Conservation (phyloP, 768 basidiomycete genomes). For the Podaxis pistillaris region DNA sequence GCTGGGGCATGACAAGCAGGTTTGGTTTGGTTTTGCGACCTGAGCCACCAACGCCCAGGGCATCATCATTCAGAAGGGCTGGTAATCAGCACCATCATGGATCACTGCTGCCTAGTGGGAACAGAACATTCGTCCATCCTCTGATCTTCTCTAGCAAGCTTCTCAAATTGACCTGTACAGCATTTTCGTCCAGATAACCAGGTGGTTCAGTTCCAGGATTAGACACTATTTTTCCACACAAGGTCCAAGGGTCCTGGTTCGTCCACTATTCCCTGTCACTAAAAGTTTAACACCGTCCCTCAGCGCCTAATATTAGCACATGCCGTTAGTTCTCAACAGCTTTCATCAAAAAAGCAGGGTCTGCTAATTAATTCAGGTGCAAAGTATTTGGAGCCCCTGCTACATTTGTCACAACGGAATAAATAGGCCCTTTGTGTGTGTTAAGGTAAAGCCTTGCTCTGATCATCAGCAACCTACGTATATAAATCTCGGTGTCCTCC, state of each 20-base stretch:
- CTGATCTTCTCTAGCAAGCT: conserved; percentile 9
- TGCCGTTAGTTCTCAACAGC: conserved; percentile 11
- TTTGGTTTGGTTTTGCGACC: neutral
- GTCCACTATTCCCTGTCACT: neutral
- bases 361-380: conserved; percentile 6
- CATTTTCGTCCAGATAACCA: neutral
- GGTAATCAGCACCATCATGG: neutral
- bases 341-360: conserved; percentile 1
- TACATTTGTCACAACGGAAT: conserved; percentile 6
- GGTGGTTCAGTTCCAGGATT: conserved; percentile 2
- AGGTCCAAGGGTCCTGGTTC: conserved; percentile 8
- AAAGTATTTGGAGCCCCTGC: conserved; percentile 9
- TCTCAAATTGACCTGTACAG: neutral
- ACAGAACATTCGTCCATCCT: conserved; percentile 6
- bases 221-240: conserved; percentile 5
- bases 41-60: neutral
- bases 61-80: conserved; percentile 1
- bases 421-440: conserved; percentile 6
- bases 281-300: conserved; percentile 10
- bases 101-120: neutral
- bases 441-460: conserved; percentile 26
- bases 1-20: neutral
- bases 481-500: conserved; percentile 5
- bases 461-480: conserved; percentile 25
- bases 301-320: conserved; percentile 4